Base-by-base conservation (phyloP, 2,329 filamentous ascomycete species). In the Cladophialophora psammophila region DNA sequence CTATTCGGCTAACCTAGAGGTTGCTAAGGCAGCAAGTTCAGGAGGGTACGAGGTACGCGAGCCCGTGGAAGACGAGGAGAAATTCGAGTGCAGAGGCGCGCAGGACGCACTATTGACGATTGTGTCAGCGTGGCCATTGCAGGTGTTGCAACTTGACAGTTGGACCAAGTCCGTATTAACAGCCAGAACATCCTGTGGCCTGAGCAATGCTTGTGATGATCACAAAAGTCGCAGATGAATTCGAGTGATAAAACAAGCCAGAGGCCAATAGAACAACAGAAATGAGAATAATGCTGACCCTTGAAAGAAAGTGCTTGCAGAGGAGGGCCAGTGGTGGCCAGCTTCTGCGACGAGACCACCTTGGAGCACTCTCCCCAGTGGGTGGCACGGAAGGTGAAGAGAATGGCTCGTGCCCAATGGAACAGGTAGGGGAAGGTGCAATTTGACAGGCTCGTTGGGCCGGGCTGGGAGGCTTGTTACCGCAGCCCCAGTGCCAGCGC, bases 221-320 rank as follows among this genome's bases (percentile, higher is more conserved):
- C 68, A 69, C 68, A 36, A 60, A 20, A 42, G n/a, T 8, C 38
- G 65, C 45, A 69, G 58, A 61, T 67, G 68, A 65, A 63, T 31
- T 63, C 61, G 15, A 36, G 58, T 67, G 68, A 67, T 61, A 63
- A 60, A 64, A 67, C 68, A 61, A 20, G 50, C 36, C 34, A n/a
- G 10, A 57, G 60, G 38, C 68, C 68, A 69, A 69, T 69, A 35
- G 40, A 32, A 62, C 12, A 38, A 31, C 18, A 34, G 58, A 62
- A 36, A 54, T 64, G 57, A 61, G 57, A 69, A 60, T 48, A 50
- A 50, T 54, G 59, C 59, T 45, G 26, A 34, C 59, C 59, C 59
- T 61, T 53, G n/a, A 31, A 48, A 45, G 66, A 68, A 60, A 68
- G 65, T 67, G 68, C 65, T 61, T 64, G 65, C 65, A 65, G 64